phyloP scores from a whole-genome alignment of 805 yeast species.

The Monosporozyma aerobia region DNA sequence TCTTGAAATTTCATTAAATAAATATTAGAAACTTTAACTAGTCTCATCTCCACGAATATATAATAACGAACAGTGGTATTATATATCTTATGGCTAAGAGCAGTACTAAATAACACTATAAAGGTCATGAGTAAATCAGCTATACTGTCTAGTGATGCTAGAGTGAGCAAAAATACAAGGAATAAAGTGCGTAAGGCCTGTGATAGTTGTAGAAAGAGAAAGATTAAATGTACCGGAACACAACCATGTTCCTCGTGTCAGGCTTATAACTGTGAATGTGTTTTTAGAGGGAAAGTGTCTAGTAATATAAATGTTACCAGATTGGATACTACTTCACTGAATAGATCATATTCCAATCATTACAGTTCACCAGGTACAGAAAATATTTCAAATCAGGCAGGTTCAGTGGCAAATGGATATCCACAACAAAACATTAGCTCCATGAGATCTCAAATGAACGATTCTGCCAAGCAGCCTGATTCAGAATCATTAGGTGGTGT shows the following conservation, averaged over 20 bases:
- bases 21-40: background rate
- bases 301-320: background rate
- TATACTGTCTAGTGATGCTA: background rate
- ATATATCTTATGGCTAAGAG: background rate
- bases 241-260: constrained; percentile 27
- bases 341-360: background rate
- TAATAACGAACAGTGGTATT: background rate
- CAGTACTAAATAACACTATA: background rate
- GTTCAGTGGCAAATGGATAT: background rate
- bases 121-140: background rate
- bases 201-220: constrained; percentile 28
- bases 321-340: background rate
- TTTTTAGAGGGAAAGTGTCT: constrained; percentile 5
- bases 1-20: background rate
- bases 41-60: background rate
- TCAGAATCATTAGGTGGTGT: background rate
- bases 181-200: constrained; percentile 19
- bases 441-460: background rate
- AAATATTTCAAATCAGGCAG: background rate
- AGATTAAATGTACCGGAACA: constrained; percentile 28
- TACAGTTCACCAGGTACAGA: background rate
- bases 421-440: background rate
- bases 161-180: background rate
- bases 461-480: too few relatives aligned
- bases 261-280: constrained; percentile 25